Base-by-base conservation (phyloP, 108 stramenopile species). In the Pseudonitzschia delicatissima region DNA sequence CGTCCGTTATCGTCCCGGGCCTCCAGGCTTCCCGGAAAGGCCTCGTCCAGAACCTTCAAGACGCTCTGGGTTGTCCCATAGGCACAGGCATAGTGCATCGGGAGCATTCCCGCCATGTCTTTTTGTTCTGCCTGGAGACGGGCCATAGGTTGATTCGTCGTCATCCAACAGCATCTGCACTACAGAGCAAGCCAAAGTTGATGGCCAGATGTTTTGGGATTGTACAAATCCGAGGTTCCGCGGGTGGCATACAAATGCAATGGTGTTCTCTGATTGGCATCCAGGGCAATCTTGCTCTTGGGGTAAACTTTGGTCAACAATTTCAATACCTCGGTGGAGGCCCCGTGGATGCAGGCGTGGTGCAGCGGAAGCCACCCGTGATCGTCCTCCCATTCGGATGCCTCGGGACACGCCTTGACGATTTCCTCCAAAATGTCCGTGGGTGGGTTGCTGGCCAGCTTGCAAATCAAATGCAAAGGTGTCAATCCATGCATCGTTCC, bases 281-380 rank as follows among this genome's bases (percentile, higher is more conserved):
- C 91, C 60, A 81, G 80, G 9, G 55, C 68, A 25, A 81, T 39
- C 55, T 80, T 80, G 17, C 84, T 68, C 23, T 82, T 82, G 4
- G 86, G 87, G 68, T 84, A 87, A 37, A 81, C 79, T 17, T 77
- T 68, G 29, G 73, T 63, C 21, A 92, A 68, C 15, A 87, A 28
- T 32, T 72, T 25, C 13, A 87, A 53, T 0, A 89, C 86, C 36
- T 77, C 87, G 1, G 78, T 73, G 25, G 71, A 69, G 7, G 83
- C 86, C 11, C 91, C 91, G 40, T 89, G 85, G 40, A 84, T 86
- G 69, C 86, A 86, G 0, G 87, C 87, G 53, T 87, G 86, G 69
- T 93, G 92, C 45, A 93, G 62, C 0, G 92, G 92, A 28, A 90
- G 64, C 87, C 89, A 88, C 0, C 84, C 84, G 64, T 87, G 82